phyloP scores from a whole-genome alignment of 1,284 basidiomycete species.

The Boletus calvinii region DNA sequence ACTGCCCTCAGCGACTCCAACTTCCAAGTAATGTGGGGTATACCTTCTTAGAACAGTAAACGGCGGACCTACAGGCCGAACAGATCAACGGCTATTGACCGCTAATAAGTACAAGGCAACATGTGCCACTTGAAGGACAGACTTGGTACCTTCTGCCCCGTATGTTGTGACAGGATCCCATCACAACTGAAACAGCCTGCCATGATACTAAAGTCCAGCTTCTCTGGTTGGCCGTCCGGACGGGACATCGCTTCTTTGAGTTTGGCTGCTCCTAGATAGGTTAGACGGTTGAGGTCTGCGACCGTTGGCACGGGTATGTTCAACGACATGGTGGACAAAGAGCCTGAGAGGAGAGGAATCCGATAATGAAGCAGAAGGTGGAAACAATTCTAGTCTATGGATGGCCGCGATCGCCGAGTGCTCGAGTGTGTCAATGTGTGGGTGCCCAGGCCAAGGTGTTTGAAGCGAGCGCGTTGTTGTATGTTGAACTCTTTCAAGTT shows the following conservation, averaged over 20 bases:
- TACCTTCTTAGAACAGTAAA: constrained; percentile 35
- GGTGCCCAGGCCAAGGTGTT: background rate
- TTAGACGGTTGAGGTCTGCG: constrained; percentile 28
- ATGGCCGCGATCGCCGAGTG: background rate
- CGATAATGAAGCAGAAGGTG: background rate
- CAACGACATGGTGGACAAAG: constrained; percentile 20
- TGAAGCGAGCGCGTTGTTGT: background rate
- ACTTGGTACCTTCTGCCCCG: constrained; percentile 22
- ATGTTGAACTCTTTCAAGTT: no score
- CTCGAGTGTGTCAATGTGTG: background rate
- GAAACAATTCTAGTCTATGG: background rate
- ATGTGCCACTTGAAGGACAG: background rate
- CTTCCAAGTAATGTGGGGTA: background rate
- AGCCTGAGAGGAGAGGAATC: background rate
- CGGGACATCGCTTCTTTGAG: constrained; percentile 29
- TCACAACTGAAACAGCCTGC: constrained; percentile 26
- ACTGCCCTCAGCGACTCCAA: background rate
- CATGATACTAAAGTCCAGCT: constrained; percentile 29
- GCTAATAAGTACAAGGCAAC: constrained; percentile 1
- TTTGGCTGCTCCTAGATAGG: constrained; percentile 30
- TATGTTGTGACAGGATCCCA: constrained; percentile 6
- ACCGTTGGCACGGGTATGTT: constrained; percentile 25
- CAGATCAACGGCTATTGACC: constrained; percentile 28
- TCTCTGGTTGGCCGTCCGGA: constrained; percentile 30
- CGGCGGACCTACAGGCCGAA: constrained; percentile 28